Base-by-base conservation (phyloP, 1,284 basidiomycete genomes). In the Lignosus rhinocerotis region DNA sequence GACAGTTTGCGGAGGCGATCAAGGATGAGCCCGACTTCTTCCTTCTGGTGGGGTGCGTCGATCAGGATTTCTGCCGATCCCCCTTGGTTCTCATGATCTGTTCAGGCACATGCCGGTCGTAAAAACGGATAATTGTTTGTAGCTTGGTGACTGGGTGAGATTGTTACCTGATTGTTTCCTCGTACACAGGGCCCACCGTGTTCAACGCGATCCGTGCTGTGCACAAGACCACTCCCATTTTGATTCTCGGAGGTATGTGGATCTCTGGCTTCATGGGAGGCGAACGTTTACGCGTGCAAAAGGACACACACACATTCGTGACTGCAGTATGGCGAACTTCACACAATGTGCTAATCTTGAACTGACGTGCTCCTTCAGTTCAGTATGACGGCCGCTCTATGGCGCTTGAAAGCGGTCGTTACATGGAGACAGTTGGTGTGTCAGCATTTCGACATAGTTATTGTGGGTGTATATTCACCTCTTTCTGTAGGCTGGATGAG, bases 351-450 rank as follows among this genome's bases (percentile, higher is more conserved):
- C 1, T 25, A n/a, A 10, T 32, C 17, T 42, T 5, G 12, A 19
- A 14, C 7, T 45, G 25, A 34, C 19, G 25, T 10, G 33, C 11
- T 3, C 45, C 1, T 42, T 50, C 33, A 78, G 82, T 81, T 25
- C 83, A 85, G 70, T 73, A 81, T 31, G 87, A 88, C 67, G 80
- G 81, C 6, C 81, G 85, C 17, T 82, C 85, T 0, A 88, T 92
- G 79, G 79, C 84, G 1, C 73, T 94, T 38, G 90, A 92, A 65
- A 92, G 90, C 54, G 93, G 93, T 46, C 79, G 90, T 25, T 95
- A 93, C 71, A 89, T 94, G 86, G 93, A 95, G 74, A 94, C 93
- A 6, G 78, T 94, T 56, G 91, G 90, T 78, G 70, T 64, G 77
- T 66, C 14, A 3, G 4, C 14, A 25, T 12, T 6, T 16, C 17